These are phyloP conservation scores for Erythrobasidium yunnanense DNA, from an alignment of 768 basidiomycete genomes.

Conservation along the genomic window DNA sequence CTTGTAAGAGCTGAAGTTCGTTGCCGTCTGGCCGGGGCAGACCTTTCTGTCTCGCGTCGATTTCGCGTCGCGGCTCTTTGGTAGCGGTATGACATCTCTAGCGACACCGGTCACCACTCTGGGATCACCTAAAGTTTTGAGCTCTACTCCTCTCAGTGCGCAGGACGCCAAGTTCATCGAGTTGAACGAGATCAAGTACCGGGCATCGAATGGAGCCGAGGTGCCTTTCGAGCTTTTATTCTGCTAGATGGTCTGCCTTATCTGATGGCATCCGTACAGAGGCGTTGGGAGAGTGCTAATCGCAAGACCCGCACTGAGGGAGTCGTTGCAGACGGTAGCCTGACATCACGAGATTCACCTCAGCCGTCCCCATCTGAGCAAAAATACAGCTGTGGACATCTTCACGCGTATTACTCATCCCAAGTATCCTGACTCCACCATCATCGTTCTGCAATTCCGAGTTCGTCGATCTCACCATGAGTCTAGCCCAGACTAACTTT, in stretches of 20 bases:
- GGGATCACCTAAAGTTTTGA: not conserved
- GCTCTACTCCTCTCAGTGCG: not conserved
- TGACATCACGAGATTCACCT: no score
- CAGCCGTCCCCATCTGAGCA: no score
- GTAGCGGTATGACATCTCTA: not conserved
- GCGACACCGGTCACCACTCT: constrained; percentile 18
- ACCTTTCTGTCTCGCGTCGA: not conserved
- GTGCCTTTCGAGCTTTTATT: no score
- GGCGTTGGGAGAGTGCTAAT: constrained; percentile 18
- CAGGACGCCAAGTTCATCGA: constrained; percentile 18
- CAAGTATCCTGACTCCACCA: not conserved
- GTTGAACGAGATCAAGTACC: constrained; percentile 7
- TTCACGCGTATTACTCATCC: constrained; percentile 18
- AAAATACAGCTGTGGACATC: constrained; percentile 18
- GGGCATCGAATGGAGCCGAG: constrained; percentile 13
- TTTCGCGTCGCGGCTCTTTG: not conserved
- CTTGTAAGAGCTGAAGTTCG: not conserved
- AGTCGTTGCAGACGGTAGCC: constrained; percentile 3
- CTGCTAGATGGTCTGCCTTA: no score
- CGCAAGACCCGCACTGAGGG: constrained; percentile 15
- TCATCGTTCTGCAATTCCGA: constrained; percentile 18
- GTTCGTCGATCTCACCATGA: constrained; percentile 52
- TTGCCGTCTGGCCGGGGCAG: not conserved
- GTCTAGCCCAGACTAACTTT: no score
- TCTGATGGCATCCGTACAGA: no score